Evolutionary conservation across 129 eudicot genomes (phyloP).

Genomic region (Pulicaria dysenterica): DNA sequence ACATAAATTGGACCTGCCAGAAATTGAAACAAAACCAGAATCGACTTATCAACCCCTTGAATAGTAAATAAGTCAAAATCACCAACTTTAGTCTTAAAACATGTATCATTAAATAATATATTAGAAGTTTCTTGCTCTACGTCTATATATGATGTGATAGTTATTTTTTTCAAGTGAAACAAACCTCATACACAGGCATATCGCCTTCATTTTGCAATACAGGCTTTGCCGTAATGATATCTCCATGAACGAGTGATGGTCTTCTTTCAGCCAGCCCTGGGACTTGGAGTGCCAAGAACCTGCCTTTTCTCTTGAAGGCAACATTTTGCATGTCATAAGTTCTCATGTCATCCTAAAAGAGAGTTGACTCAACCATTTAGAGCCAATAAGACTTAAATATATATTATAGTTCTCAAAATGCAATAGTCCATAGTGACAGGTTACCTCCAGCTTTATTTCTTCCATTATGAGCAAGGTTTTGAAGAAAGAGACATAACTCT

Average conservation of each 20-base stretch:
- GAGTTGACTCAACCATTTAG: conserved; percentile 14
- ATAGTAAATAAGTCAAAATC: neutral
- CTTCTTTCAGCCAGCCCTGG: conserved; percentile 93
- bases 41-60: neutral
- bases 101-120: neutral
- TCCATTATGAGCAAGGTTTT: conserved; percentile 64
- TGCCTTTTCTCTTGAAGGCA: conserved; percentile 42
- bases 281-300: conserved; percentile 68
- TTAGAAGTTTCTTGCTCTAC: neutral
- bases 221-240: conserved; percentile 59
- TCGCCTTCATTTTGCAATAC: conserved; percentile 37
- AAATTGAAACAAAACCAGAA: neutral
- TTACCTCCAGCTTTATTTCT: conserved; percentile 82
- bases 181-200: conserved; percentile 49
- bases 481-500: conserved; percentile 60
- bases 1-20: neutral
- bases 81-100: neutral
- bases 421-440: neutral
- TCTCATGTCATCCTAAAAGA: conserved; percentile 67
- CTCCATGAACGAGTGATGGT: conserved; percentile 74
- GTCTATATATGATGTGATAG: neutral
- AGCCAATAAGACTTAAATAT: neutral
- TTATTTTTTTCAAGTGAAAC: conserved; percentile 19
- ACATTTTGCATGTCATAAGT: conserved; percentile 73
- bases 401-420: neutral